Evolutionary conservation across 2,329 filamentous ascomycete genomes (phyloP), one percentile per base, ranked within the genome.

Genomic region (Aureobasidium musti): DNA sequence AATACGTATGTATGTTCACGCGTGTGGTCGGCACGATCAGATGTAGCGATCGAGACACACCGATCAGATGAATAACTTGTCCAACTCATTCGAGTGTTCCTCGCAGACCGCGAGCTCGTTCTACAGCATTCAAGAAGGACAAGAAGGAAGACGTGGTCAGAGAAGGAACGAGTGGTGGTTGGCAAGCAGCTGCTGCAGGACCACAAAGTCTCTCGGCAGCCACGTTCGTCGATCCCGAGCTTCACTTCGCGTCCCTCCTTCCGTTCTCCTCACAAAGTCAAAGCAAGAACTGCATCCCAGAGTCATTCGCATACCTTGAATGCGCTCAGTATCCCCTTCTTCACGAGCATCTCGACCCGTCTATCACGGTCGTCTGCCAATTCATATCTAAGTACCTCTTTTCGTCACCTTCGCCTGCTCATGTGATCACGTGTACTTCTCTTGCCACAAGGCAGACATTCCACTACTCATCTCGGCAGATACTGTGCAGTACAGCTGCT

Each of bases 371-470:
- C 54, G 17, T 43, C 37, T 43, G 54, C 14, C n/a, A 11, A n/a
- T 19, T 19, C 23, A n/a, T 5, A 19, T 23, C 37, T 45, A 45
- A 59, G 54, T 59, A 52, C n/a, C 35, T 39, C 35, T 21, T 23
- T 19, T 59, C 23, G 2, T 57, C 35, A 23, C 57, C 57, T 49
- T 49, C 43, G 57, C 57, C 41, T 37, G 57, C n/a, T 52, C 59
- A 63, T 47, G 59, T 63, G 59, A 59, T 45, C 43, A 33, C 59
- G 43, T 52, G 33, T 52, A 3, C 3, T 17, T 41, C 21, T 52
- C 47, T 52, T 52, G 59, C 59, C 59, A 63, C 59, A 52, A 63
- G 59, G 59, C 59, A 63, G 59, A 52, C 45, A 45, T 41, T 37
- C 57, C 41, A 30, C 11, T 30, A 30, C 19, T 47, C 14, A 49